phyloP scores from a whole-genome alignment of 2,329 filamentous ascomycete genomes.

The Nigrograna mackinnonii region DNA sequence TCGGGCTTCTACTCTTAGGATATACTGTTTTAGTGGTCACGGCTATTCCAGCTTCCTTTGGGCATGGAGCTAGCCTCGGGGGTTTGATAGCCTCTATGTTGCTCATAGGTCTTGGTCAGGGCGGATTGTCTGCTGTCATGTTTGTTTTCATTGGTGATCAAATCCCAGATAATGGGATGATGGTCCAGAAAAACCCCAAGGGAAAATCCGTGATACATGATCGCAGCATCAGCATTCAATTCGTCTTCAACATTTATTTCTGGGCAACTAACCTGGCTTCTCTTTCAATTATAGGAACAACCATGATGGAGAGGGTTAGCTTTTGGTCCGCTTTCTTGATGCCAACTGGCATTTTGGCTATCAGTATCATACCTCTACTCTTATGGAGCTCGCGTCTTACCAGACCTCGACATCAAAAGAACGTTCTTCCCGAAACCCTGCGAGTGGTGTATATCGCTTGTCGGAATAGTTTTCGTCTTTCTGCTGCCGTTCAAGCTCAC shows the following conservation, averaged over 20 bases:
- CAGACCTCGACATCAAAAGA: constrained; percentile 12
- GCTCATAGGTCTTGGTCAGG: constrained; percentile 36
- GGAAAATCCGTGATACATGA: constrained; percentile 1
- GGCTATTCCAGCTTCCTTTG: constrained; percentile 7
- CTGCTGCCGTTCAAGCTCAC: constrained; percentile 7
- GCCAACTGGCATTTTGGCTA: constrained; percentile 50
- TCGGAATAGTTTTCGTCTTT: constrained; percentile 13
- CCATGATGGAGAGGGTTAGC: constrained; percentile 35
- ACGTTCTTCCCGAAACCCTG: constrained; percentile 11
- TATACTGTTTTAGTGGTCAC: constrained; percentile 9
- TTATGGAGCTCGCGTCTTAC: constrained; percentile 19
- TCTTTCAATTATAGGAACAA: constrained; percentile 5
- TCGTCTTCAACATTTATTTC: constrained; percentile 4
- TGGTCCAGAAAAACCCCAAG: constrained; percentile 9
- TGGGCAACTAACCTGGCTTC: constrained; percentile 8
- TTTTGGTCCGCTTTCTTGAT: constrained; percentile 70
- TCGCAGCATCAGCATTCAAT: constrained; percentile 2
- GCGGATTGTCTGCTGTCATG: constrained; percentile 28
- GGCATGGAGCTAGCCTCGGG: constrained; percentile 4
- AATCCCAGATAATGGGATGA: constrained; percentile 9
- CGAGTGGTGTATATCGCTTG: constrained; percentile 8
- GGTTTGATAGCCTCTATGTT: constrained; percentile 31
- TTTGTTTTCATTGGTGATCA: constrained; percentile 31
- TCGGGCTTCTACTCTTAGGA: constrained; percentile 2
- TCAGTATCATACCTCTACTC: constrained; percentile 22